Base-by-base conservation (phyloP, 441 rosid species). In the Gossypium lobatum region DNA sequence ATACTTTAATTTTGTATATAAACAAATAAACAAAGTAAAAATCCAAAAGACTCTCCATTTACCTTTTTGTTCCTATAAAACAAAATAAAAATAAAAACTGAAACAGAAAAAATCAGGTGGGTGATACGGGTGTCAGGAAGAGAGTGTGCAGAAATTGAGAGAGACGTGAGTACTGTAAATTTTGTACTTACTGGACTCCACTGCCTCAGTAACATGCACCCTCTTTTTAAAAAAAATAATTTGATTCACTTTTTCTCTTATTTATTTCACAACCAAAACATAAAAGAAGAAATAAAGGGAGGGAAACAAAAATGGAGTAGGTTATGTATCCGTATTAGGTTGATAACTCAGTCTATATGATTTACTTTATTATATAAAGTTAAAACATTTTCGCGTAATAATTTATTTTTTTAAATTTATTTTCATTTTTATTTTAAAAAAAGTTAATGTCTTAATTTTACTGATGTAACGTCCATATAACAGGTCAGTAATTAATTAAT, bases 91-190 rank as follows among this genome's bases (percentile, higher is more conserved):
- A 34, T 3, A 16, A 18, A 64, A 18, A 64, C 13, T 1, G 21
- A 58, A 58, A 58, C 2, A 2, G 21, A 64, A 59, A 77, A 82
- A 80, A 76, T 79, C 81, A 74, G 83, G 78, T 31, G 11, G 80
- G 73, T 74, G 85, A 83, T 84, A 80, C 85, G 85, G 64, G 39
- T 76, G 83, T 83, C 86, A 80, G 87, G 34, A 17, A 26, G 73
- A 71, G 62, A 21, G 66, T 17, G 67, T 74, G 70, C 83, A 82
- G 80, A 80, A 76, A 70, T 67, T 76, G 83, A 81, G 80, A 83
- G 71, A 59, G 83, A 85, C 80, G 71, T 59, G 60, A 74, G 82
- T 76, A 72, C 63, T 67, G 83, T 57, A 28, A 45, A 46, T 2
- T 45, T 70, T 34, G 73, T 77, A 74, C 73, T 50, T 58, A 75